Evolutionary conservation across 2,329 filamentous ascomycete genomes (phyloP), one percentile per base, ranked within the genome.

Genomic region (Stagonosporopsis cucurbitacearum): DNA sequence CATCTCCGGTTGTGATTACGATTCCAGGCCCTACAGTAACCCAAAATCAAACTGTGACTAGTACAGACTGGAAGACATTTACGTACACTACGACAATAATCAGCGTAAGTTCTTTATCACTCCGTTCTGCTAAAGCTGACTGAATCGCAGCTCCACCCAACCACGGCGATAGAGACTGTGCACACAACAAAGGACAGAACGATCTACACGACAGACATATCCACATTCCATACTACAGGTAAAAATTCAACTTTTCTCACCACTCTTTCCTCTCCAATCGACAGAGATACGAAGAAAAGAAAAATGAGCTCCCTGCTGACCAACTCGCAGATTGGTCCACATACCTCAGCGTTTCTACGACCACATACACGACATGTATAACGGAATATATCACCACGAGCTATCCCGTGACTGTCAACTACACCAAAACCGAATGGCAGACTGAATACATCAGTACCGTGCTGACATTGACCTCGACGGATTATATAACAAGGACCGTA

Each of bases 351-450:
- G 54, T 60, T 13, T 59, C 58, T 4, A 62, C 57, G 3, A 67
- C 60, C 2, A 53, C 55, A 1, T 58, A 54, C 28, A 58, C 50
- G 3, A 56, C 52, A 12, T 60, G 49, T 17, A 55, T 69, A 19
- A 67, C 62, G 0, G 65, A 58, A 2, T 68, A 57, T 6, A 65
- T 68, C 12, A 67, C 63, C 1, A 61, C 63, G 2, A 61, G 56
- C 23, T 54, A 50, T 12, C 55, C 55, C 3, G 55, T 58, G 39
- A 57, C 48, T 1, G 15, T 57, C 2, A 43, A 57, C 52, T 30
- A 62, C 41, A 66, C 63, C 1, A 35, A 54, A 7, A 63, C 54
- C 7, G 58, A 59, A 17, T 61, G 57, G 44, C 32, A 42, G 6
- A 62, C 64, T 2, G 28, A 50, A 0, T 46, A 45, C 23, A 36